These are phyloP conservation scores for Skeletonema costatum DNA, from an alignment of 108 stramenopile genomes.

Conservation along the genomic window DNA sequence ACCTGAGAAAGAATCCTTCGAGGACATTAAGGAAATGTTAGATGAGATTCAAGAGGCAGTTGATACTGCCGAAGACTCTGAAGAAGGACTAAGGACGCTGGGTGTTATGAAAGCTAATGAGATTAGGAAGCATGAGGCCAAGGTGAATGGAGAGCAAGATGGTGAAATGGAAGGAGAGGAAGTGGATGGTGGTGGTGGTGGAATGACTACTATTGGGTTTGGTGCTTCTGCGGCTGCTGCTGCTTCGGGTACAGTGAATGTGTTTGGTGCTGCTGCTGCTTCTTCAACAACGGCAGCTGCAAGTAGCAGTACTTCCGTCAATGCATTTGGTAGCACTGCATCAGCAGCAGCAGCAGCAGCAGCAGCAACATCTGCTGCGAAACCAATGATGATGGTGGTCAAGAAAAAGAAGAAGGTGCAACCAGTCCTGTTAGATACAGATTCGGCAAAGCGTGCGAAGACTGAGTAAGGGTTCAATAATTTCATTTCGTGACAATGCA, in stretches of 20 bases:
- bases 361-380: neutral
- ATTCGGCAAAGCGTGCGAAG: neutral
- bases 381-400: conserved; percentile 8
- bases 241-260: conserved; percentile 2
- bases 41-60: conserved; percentile 90
- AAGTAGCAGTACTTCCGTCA: neutral
- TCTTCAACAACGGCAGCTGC: conserved; percentile 11
- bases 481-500: neutral
- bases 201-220: conserved; percentile 48
- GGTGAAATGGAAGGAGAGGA: conserved; percentile 27
- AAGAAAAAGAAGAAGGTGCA: conserved; percentile 11
- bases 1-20: conserved; percentile 21
- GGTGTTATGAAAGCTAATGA: conserved; percentile 63
- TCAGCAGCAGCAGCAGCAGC: neutral
- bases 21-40: conserved; percentile 53
- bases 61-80: conserved; percentile 63
- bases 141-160: neutral
- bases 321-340: neutral
- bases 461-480: neutral
- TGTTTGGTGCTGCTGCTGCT: neutral
- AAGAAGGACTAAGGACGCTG: conserved; percentile 60
- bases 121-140: conserved; percentile 36
- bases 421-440: conserved; percentile 1
- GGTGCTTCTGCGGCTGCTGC: conserved; percentile 14
- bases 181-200: conserved; percentile 25